Evolutionary conservation across 345 rosid species (phyloP), one percentile per base, ranked within the genome.

Genomic region (Eucalyptus regnans): DNA sequence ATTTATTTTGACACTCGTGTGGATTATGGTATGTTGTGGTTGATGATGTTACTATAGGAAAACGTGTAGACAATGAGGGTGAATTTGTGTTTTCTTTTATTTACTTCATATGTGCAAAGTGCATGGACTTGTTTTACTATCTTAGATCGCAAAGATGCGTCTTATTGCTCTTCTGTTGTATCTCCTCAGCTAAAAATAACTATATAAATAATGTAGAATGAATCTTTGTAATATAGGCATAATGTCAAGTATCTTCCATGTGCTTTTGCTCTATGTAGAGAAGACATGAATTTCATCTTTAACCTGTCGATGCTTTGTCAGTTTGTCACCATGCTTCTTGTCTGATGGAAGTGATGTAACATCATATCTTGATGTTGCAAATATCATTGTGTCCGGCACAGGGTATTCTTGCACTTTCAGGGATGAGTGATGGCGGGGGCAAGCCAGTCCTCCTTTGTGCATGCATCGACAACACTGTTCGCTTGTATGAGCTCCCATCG

Each of bases 361-460:
- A 7, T 46, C 60, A 87, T 62, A 56, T 44, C 17, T n/a, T n/a
- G 48, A 46, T 15, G 46, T 83, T 25, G 50, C 60, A n/a, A 27
- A 50, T 80, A n/a, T 43, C 29, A 16, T 27, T 88, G 86, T 44
- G 60, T 56, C 86, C 86, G 52, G 43, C 86, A 46, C 92, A 92
- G 95, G 91, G 95, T 89, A 90, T 91, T 18, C 89, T 93, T 54
- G 87, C 91, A 23, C 91, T 94, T 49, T 87, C 86, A 56, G 94
- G 95, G 29, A 86, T 93, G 90, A 79, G 88, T 6, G 95, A 95
- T 87, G 87, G 90, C 51, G 90, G 95, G 12, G 93, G 85, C 9
- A 94, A 93, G 86, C 96, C 96, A 4, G 90, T 94, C 41, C 89
- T 95, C n/a, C 50, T 93, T 31, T 93, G 94, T 64, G 91, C 95